A percentile compares a stretch with the other conserved stretches of the same genome.
Conservation (phyloP, 345 rosid genomes). For the Nasturtium officinale region DNA sequence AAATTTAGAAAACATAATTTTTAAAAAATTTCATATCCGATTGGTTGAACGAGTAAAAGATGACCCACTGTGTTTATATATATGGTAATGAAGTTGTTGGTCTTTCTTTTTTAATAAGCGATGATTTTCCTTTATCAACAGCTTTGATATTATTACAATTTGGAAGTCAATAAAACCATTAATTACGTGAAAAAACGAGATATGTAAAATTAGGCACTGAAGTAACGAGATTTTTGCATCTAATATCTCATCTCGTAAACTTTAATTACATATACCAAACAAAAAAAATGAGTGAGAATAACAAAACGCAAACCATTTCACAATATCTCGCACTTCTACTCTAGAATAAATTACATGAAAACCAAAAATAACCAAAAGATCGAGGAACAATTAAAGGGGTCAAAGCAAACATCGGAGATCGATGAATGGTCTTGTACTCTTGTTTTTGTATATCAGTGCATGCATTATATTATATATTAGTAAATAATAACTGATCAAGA, state of each 20-base stretch:
- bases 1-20: slow-evolving; percentile 1
- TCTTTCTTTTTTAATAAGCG: slow-evolving; percentile 5
- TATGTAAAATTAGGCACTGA: background rate
- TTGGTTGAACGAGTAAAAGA: slow-evolving; percentile 42
- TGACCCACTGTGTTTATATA: slow-evolving; percentile 36
- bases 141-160: background rate
- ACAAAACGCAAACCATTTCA: slow-evolving; percentile 27
- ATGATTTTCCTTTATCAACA: background rate
- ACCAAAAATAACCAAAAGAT: slow-evolving; percentile 30
- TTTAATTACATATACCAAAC: slow-evolving; percentile 23
- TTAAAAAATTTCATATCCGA: slow-evolving; percentile 18
- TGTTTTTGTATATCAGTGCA: slow-evolving; percentile 3
- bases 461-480: slow-evolving; percentile 31
- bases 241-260: slow-evolving; percentile 10
- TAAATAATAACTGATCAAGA: background rate
- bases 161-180: background rate
- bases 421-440: slow-evolving; percentile 2
- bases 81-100: slow-evolving; percentile 30
- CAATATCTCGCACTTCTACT: slow-evolving; percentile 22
- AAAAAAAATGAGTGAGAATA: slow-evolving; percentile 2
- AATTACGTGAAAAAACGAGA: background rate
- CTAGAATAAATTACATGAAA: slow-evolving; percentile 32
- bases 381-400: slow-evolving; percentile 27
- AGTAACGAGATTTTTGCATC: slow-evolving; percentile 31
- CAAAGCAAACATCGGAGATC: slow-evolving; percentile 30